A percentile compares a stretch with the other conserved stretches of the same genome.
These are phyloP conservation scores for Plasmodium gaboni DNA, from an alignment of 169 alveolate genomes.

Conservation along the genomic window DNA sequence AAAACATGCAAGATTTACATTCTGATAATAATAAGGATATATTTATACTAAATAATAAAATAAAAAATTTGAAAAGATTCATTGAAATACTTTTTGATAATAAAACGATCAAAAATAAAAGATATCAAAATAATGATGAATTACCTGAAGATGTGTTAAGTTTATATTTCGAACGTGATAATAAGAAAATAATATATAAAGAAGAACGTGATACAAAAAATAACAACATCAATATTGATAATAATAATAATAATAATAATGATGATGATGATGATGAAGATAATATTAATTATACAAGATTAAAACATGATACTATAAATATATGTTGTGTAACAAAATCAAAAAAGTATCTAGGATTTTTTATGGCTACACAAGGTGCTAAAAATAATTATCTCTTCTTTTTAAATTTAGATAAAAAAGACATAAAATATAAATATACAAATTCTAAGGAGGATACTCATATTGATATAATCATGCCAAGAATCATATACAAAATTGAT, in stretches of 20 bases:
- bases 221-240: not conserved
- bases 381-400: constrained; percentile 45
- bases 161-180: constrained; percentile 23
- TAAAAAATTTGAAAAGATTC: constrained; percentile 34
- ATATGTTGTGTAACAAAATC: constrained; percentile 23
- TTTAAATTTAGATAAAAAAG: constrained; percentile 18
- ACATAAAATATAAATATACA: not conserved
- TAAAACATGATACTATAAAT: constrained; percentile 10
- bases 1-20: not conserved
- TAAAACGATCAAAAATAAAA: not conserved
- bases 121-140: constrained; percentile 2
- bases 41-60: constrained; percentile 2
- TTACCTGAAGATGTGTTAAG: constrained; percentile 1
- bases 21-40: not conserved
- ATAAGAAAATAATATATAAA: constrained; percentile 20
- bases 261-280: not conserved
- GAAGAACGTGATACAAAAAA: constrained; percentile 32
- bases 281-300: not conserved
- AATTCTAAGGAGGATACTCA: not conserved
- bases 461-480: constrained; percentile 10
- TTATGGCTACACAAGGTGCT: constrained; percentile 23
- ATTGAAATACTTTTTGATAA: constrained; percentile 25
- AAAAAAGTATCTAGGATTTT: constrained; percentile 28
- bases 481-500: constrained; percentile 21
- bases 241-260: not conserved